Percentiles rank a stretch among this genome's conserved stretches.
These are phyloP conservation scores for Striga hermonthica DNA, from an alignment of 305 asterid species.

Conservation along the genomic window DNA sequence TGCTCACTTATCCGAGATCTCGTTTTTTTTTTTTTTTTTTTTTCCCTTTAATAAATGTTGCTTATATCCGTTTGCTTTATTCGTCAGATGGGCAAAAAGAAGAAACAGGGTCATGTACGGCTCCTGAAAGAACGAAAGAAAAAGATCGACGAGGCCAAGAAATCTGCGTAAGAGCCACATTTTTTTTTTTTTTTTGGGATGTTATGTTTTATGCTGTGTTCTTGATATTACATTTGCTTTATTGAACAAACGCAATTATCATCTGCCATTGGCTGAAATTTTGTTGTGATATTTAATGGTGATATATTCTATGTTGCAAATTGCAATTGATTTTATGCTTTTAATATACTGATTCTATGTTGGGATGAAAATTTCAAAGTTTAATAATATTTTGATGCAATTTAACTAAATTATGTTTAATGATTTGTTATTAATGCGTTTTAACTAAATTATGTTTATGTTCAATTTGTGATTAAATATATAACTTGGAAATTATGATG, in stretches of 20 bases:
- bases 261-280: slow-evolving; percentile 31
- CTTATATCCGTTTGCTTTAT: slow-evolving; percentile 18
- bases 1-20: not conserved
- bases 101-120: slow-evolving; percentile 35
- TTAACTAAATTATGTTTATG: too few species aligned
- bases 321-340: not conserved
- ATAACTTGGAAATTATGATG: too few species aligned
- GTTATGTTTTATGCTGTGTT: not conserved
- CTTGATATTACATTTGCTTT: slow-evolving; percentile 8
- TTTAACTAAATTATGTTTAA: too few species aligned
- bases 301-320: not conserved
- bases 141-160: slow-evolving; percentile 46
- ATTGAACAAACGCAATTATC: too few species aligned
- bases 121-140: slow-evolving; percentile 50
- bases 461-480: too few species aligned
- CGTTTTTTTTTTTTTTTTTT: not conserved
- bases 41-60: not conserved
- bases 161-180: slow-evolving; percentile 17
- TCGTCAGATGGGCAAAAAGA: slow-evolving; percentile 53
- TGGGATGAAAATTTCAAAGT: too few species aligned
- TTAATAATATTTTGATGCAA: too few species aligned
- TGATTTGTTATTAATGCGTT: too few species aligned
- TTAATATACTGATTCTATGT: too few species aligned
- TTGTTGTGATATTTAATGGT: slow-evolving; percentile 12
- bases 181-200: not conserved